Percentiles rank a stretch among this genome's conserved stretches.
These are phyloP conservation scores for Fusarium oxysporum DNA, from an alignment of 2,329 filamentous ascomycete genomes.

Conservation along the genomic window DNA sequence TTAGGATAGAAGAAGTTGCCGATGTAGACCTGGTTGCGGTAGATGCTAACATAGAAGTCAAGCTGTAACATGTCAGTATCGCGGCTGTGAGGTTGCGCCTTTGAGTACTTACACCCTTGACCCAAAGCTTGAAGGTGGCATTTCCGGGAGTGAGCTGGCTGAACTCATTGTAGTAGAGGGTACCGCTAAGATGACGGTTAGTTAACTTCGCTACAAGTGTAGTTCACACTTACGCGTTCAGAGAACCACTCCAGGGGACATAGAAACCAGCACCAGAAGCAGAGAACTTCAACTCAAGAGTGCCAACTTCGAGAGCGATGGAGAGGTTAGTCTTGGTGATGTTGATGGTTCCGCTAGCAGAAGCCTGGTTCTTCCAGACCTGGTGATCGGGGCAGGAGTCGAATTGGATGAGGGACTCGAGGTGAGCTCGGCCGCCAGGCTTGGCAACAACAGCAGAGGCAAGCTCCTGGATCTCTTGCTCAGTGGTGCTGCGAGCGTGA, in stretches of 20 bases:
- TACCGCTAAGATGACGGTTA: not conserved
- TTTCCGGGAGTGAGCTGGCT: not conserved
- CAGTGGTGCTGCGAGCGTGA: not conserved
- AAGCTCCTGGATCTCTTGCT: not conserved
- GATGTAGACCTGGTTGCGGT: not conserved
- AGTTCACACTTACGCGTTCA: not conserved
- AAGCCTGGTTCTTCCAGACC: not conserved
- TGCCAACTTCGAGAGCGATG: not conserved
- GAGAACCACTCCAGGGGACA: not conserved
- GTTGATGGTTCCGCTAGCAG: not conserved
- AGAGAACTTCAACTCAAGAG: not conserved
- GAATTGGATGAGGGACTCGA: not conserved
- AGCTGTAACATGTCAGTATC: not conserved
- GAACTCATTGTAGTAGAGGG: not conserved
- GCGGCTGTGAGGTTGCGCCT: fast-evolving
- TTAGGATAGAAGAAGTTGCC: not conserved
- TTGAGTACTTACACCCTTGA: not conserved
- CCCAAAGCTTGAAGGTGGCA: not conserved
- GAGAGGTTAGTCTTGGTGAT: not conserved
- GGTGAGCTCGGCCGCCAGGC: not conserved
- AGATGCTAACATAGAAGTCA: not conserved
- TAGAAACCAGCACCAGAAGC: not conserved
- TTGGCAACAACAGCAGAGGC: not conserved
- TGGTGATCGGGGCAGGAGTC: not conserved
- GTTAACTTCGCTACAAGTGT: not conserved